Evolutionary conservation across 2,329 filamentous ascomycete species (phyloP), one percentile per base, ranked within the genome.

Genomic region (Cercospora berteroae): DNA sequence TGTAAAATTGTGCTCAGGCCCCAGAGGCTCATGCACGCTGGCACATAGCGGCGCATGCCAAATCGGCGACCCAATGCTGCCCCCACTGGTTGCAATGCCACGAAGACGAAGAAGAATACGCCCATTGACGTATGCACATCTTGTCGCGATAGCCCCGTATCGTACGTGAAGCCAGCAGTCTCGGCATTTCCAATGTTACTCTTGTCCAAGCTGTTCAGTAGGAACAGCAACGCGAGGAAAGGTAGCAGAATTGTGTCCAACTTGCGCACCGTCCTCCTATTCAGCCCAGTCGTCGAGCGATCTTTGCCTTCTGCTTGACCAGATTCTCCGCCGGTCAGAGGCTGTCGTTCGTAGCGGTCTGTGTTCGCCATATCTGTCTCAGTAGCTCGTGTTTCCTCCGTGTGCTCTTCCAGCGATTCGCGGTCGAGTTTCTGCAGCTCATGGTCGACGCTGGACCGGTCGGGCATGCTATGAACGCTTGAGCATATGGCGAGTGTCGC

Each of bases 41-140:
- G 85, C n/a, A 88, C 85, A 82, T 84, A 88, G 33, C 80, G 74
- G 33, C 82, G 81, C 78, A 86, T 86, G 70, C 81, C 82, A 80
- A 81, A 89, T 71, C 84, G 83, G 67, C 85, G 77, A 36, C 88
- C 81, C 69, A 90, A 84, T 12, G 85, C 85, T 0, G 85, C 85
- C 3, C 85, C 86, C 0, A 85, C 76, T 0, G 86, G 85, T 70
- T 88, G 86, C 12, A 88, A 78, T 0, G 83, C 71, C n/a, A 88
- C 85, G 71, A 88, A 88, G 65, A 85, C 84, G 70, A 83, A 80
- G 73, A 86, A 88, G 80, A 88, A 88, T 62, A 83, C 80, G 23
- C 84, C 84, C 9, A 87, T 83, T 2, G 86, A 84, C 4, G 81
- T 81, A 70, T 88, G 87, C 64, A 88, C 75, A 71, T 87, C 85